These are phyloP conservation scores for Pseudogymnoascus sp. DNA, from an alignment of 2,329 filamentous ascomycete species.

Conservation along the genomic window DNA sequence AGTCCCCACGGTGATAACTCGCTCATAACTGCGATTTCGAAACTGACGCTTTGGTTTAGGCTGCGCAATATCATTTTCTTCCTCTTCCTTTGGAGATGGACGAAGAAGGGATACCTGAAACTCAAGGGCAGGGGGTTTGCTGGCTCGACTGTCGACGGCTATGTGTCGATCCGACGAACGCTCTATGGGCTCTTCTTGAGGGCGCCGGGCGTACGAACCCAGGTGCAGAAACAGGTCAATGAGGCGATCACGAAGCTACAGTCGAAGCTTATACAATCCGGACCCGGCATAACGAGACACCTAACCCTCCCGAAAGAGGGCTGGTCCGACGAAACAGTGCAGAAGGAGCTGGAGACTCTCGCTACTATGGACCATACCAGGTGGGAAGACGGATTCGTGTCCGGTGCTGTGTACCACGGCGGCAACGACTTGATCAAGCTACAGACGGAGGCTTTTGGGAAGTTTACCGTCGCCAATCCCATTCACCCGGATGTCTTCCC, in stretches of 20 bases:
- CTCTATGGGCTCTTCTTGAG: conserved; percentile 81
- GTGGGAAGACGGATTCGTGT: conserved; percentile 94
- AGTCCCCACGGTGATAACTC: conserved; percentile 29
- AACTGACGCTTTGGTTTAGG: conserved; percentile 36
- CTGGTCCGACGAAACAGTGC: conserved; percentile 70
- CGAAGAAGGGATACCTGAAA: conserved; percentile 72
- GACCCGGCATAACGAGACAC: conserved; percentile 64
- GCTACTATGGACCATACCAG: conserved; percentile 84
- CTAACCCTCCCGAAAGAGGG: conserved; percentile 74
- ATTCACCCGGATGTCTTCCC: conserved; percentile 98
- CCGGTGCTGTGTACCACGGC: conserved; percentile 92
- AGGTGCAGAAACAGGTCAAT: conserved; percentile 77
- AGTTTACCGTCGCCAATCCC: conserved; percentile 91
- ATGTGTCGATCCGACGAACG: conserved; percentile 61
- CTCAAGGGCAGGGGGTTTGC: conserved; percentile 82
- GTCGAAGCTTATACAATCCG: conserved; percentile 70
- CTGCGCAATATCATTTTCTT: conserved; percentile 83
- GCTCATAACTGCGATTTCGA: neutral
- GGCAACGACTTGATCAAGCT: conserved; percentile 73
- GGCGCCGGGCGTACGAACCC: conserved; percentile 75
- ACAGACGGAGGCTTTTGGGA: conserved; percentile 86
- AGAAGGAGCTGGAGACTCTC: conserved; percentile 70
- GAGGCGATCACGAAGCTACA: conserved; percentile 76
- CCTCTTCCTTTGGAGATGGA: conserved; percentile 78
- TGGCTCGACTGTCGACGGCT: conserved; percentile 69